Conservation (phyloP, 2,329 filamentous ascomycete species). For the Metarhizium robertsii region DNA sequence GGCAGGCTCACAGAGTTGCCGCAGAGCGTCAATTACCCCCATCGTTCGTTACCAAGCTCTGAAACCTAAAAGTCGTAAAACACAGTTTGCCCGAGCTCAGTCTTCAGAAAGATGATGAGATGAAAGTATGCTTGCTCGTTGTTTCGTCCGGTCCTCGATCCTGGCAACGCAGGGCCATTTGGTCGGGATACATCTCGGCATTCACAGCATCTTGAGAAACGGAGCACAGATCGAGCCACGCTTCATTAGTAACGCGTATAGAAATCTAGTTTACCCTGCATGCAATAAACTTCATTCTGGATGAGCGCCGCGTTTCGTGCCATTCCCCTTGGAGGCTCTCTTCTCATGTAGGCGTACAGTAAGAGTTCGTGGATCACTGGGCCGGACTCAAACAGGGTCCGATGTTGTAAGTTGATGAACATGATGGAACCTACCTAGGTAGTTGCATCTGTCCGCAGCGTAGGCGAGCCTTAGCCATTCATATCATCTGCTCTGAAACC, state of each 20-base stretch:
- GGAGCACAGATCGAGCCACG: neutral
- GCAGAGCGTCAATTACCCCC: too few relatives aligned
- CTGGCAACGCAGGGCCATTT: neutral
- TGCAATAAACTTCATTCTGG: neutral
- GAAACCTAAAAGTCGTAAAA: too few relatives aligned
- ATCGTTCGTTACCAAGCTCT: too few relatives aligned
- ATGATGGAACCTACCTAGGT: neutral
- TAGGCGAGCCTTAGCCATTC: too few relatives aligned
- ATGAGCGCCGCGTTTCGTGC: neutral
- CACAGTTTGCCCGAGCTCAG: neutral
- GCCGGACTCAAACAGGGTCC: neutral
- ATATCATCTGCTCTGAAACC: neutral
- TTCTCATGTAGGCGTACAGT: neutral
- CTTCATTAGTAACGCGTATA: neutral
- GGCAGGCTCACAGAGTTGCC: too few relatives aligned
- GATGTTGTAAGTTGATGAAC: neutral
- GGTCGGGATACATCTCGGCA: neutral
- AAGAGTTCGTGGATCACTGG: neutral
- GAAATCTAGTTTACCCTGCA: neutral
- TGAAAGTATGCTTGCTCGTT: too few relatives aligned
- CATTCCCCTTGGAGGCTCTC: neutral
- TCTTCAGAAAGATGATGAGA: neutral
- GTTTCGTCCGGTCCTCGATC: neutral
- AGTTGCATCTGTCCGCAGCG: too few relatives aligned
- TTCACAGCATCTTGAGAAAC: neutral